phyloP scores from a whole-genome alignment of 176 grass and related monocot genomes.

The Elymus sibiricus region DNA sequence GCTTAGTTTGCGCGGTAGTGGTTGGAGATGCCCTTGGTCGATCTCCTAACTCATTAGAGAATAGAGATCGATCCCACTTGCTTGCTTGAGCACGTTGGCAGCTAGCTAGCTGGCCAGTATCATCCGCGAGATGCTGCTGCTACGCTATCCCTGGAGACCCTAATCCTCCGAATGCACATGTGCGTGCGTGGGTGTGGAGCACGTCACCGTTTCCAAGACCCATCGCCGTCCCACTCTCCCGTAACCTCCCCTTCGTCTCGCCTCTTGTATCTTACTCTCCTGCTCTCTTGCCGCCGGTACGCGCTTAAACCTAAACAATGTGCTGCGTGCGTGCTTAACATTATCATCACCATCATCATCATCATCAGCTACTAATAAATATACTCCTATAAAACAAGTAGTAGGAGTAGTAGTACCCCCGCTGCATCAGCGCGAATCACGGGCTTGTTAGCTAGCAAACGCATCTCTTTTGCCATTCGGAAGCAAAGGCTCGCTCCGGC shows the following conservation, averaged over 20 bases:
- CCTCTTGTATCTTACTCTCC: no score
- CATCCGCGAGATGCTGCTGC: no score
- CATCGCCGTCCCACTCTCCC: background rate
- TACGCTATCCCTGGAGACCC: no score
- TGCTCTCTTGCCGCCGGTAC: no score
- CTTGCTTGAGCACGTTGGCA: background rate
- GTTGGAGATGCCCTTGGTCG: background rate
- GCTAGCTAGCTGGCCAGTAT: background rate
- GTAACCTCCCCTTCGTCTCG: background rate
- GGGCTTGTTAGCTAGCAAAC: background rate
- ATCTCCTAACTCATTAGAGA: background rate
- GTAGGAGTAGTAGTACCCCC: background rate
- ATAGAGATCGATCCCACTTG: background rate
- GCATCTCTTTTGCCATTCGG: background rate
- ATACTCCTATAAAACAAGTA: background rate
- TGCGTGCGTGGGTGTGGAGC: no score
- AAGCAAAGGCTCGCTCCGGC: background rate
- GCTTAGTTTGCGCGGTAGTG: background rate
- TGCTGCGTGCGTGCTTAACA: background rate
- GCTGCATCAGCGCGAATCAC: background rate
- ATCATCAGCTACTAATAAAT: no score
- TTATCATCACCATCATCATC: background rate
- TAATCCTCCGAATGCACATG: no score
- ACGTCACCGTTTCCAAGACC: slow-evolving; percentile 9
- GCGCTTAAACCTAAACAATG: background rate